Evolutionary conservation across 2,329 filamentous ascomycete genomes (phyloP).

Genomic region (Didymella exigua): DNA sequence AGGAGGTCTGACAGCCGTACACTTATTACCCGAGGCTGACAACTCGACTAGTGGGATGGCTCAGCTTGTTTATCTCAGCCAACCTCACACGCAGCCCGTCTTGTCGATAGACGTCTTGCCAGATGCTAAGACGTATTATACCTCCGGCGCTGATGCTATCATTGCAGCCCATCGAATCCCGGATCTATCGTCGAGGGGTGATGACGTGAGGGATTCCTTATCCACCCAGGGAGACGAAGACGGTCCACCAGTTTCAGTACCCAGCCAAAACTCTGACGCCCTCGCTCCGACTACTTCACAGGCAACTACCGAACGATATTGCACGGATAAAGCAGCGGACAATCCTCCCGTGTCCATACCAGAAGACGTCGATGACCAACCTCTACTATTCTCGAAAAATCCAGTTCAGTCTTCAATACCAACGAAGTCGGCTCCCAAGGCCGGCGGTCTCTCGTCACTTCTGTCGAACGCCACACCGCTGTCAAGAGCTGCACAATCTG

Average conservation of each 20-base stretch:
- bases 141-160: constrained; percentile 80
- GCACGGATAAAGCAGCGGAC: background rate
- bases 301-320: background rate
- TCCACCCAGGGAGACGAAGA: background rate
- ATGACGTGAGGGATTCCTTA: background rate
- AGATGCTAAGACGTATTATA: constrained; percentile 66
- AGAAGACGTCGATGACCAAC: background rate
- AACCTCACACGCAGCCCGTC: constrained; percentile 78
- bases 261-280: background rate
- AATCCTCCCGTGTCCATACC: constrained; percentile 4
- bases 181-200: constrained; percentile 15
- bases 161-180: constrained; percentile 77
- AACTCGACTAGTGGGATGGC: constrained; percentile 37
- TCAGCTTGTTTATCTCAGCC: constrained; percentile 65
- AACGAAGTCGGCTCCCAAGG: background rate
- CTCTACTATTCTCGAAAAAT: constrained; percentile 28
- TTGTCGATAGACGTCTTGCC: constrained; percentile 63
- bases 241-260: background rate
- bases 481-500: background rate
- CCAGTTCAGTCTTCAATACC: constrained; percentile 10
- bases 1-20: constrained; percentile 75
- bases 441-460: constrained; percentile 33
- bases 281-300: background rate
- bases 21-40: constrained; percentile 55
- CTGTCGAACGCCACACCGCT: constrained; percentile 20